Evolutionary conservation across 257 asterid species (phyloP), one percentile per base, ranked within the genome.

Genomic region (Voacanga thouarsii): DNA sequence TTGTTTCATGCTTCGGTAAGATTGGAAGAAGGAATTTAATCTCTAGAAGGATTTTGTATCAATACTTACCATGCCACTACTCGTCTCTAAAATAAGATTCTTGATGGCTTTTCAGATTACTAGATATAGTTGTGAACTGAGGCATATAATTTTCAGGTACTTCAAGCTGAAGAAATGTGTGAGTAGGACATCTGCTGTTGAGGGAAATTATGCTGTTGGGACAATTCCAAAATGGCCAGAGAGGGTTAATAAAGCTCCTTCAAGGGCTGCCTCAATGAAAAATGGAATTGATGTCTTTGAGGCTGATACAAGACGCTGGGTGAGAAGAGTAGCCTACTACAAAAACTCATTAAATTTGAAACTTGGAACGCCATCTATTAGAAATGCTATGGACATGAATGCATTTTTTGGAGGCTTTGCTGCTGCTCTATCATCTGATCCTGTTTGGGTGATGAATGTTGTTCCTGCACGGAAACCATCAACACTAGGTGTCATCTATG

Each of bases 311-410:
- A 83, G 89, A 71, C 87, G 97, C 78, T 96, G 98, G 99, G 71
- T 57, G 3, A 89, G 92, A 80, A 89, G 94, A 83, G 85, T 93
- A 47, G 83, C 96, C 77, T 90, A 90, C 85, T 96, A 96, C 86
- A 92, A 93, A 83, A 89, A 82, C 61, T 84, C 92, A n/a, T 82
- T 96, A 57, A 89, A 90, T 79, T 63, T 96, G 74, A 89, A 93
- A 80, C 76, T 96, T 65, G 98, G 99, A 80, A 90, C 96, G 72
- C 80, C 98, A 70, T 85, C 95, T 45, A 79, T 96, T 77, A 89
- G 99, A 67, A 96, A 96, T 74, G 94, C 92, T 84, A 90, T 96
- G 99, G 99, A 96, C 89, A 92, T 93, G 99, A 94, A 96, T 72
- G 99, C 99, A 9, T 87, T 92, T 79, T 93, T 93, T 74, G 97